Conservation (phyloP, 345 rosid genomes). For the Gossypioides kirkii region DNA sequence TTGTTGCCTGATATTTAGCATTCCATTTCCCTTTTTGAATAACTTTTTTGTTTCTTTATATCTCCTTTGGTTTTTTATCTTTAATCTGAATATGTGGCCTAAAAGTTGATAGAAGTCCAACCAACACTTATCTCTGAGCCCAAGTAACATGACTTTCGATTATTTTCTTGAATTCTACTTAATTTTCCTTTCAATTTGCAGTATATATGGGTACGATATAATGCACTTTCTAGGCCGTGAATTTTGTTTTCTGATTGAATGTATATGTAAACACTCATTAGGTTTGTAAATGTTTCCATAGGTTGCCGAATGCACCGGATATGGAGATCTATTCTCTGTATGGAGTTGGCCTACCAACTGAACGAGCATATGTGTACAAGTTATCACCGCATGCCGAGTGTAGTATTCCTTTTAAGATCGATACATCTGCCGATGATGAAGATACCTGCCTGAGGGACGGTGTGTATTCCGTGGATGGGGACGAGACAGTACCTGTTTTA, state of each 20-base stretch:
- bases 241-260: background rate
- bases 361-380: constrained; percentile 81
- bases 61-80: background rate
- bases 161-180: background rate
- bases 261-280: background rate
- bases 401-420: constrained; percentile 84
- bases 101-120: background rate
- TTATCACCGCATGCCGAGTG: constrained; percentile 64
- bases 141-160: background rate
- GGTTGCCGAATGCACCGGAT: constrained; percentile 89
- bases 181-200: background rate
- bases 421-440: constrained; percentile 64
- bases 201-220: background rate
- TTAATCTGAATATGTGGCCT: background rate
- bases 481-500: constrained; percentile 85
- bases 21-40: background rate
- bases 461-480: constrained; percentile 80
- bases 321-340: constrained; percentile 90
- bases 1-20: background rate
- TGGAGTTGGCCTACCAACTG: constrained; percentile 94
- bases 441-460: constrained; percentile 74
- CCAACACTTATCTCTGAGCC: background rate
- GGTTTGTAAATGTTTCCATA: constrained; percentile 19
- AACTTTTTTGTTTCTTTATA: background rate
- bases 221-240: background rate